Evolutionary conservation across 164 flowering plant genomes (phyloP).

Genomic region (Nymphaea colorata): DNA sequence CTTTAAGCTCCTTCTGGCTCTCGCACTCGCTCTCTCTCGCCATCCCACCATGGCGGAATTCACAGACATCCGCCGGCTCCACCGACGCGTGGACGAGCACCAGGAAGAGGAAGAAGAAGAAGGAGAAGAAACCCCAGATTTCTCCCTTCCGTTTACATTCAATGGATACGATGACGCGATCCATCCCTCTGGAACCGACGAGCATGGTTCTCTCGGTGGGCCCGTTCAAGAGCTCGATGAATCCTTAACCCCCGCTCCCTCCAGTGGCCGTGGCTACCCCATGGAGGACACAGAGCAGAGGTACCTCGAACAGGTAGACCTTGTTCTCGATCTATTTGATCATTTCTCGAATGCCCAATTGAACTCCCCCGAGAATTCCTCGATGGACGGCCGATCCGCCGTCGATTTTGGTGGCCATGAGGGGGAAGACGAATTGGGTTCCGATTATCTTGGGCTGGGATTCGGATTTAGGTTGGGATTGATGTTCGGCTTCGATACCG

Average conservation of each 20-base stretch:
- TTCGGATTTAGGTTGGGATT: too few relatives aligned
- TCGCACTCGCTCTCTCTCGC: not conserved
- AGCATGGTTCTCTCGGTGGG: slow-evolving; percentile 6
- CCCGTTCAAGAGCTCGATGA: slow-evolving; percentile 2
- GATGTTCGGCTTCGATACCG: slow-evolving; percentile 12
- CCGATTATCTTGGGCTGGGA: slow-evolving; percentile 27
- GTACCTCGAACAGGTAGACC: slow-evolving; percentile 36
- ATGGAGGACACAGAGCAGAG: slow-evolving; percentile 21
- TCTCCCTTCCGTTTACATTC: slow-evolving; percentile 6
- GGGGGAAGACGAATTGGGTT: slow-evolving; percentile 8
- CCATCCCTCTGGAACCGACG: slow-evolving; percentile 1
- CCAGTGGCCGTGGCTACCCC: not conserved
- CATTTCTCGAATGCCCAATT: slow-evolving; percentile 21
- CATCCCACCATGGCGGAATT: slow-evolving; percentile 17
- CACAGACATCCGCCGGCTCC: slow-evolving; percentile 9
- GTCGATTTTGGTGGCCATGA: slow-evolving; percentile 4
- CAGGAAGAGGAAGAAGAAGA: slow-evolving; percentile 4
- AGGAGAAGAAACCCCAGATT: slow-evolving; percentile 10
- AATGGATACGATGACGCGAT: slow-evolving; percentile 8
- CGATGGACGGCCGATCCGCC: slow-evolving; percentile 21
- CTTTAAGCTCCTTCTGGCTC: too few relatives aligned
- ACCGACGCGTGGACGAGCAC: slow-evolving; percentile 9
- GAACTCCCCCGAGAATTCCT: slow-evolving; percentile 10
- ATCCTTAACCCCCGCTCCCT: not conserved
- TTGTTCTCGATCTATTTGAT: slow-evolving; percentile 52